Evolutionary conservation across 225 moss, liverwort and hornwort genomes (phyloP).

Genomic region (Ulota crispa): DNA sequence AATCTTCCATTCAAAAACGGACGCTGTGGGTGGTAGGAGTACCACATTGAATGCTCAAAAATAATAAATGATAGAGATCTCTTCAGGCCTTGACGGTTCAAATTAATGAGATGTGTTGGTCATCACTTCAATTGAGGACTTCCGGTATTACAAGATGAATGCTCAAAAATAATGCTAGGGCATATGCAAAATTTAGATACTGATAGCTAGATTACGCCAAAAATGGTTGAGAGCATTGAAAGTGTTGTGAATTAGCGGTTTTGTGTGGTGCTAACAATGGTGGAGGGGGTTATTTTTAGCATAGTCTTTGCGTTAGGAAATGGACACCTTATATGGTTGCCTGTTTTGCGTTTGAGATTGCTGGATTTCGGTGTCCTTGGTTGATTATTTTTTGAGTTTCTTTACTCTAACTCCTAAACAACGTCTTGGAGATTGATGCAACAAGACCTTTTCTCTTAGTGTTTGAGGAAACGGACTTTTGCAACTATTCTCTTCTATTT

Average conservation of each 20-base stretch:
- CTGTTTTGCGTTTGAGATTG: not conserved
- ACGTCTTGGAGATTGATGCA: not conserved
- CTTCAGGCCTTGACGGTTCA: conserved; percentile 38
- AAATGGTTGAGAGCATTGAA: no score
- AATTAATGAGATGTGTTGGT: conserved; percentile 34
- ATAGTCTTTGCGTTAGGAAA: not conserved
- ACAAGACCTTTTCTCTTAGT: not conserved
- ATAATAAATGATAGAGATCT: conserved; percentile 24
- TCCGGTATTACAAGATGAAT: not conserved
- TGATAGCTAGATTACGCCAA: no score
- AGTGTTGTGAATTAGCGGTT: no score
- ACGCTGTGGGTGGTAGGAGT: conserved; percentile 47
- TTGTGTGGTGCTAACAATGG: no score
- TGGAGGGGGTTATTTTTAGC: no score
- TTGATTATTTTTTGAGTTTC: not conserved
- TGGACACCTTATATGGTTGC: not conserved
- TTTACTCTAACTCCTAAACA: not conserved
- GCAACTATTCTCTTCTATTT: not conserved
- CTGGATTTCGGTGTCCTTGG: not conserved
- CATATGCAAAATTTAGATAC: no score
- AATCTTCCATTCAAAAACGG: conserved; percentile 45
- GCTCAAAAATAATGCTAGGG: conserved; percentile 7
- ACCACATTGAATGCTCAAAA: conserved; percentile 30
- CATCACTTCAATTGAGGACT: not conserved
- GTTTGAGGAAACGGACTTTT: not conserved